Evolutionary conservation across 768 basidiomycete genomes (phyloP).

Genomic region (Termitomyces sp.): DNA sequence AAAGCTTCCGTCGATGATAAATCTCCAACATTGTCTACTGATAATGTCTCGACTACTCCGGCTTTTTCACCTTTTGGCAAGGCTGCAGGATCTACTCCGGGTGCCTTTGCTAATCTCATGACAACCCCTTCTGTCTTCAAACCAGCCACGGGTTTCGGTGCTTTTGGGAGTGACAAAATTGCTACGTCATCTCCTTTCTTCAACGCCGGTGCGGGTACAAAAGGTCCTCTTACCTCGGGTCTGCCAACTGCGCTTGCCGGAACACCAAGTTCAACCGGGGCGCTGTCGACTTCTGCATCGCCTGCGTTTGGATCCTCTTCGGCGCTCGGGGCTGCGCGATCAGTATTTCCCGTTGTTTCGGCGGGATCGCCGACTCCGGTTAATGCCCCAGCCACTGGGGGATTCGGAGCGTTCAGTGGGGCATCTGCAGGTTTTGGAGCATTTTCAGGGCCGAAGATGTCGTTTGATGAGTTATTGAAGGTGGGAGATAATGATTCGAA

Average conservation of each 20-base stretch:
- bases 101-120: slow-evolving; percentile 36
- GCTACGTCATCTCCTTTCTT: slow-evolving; percentile 50
- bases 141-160: slow-evolving; percentile 39
- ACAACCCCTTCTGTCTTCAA: slow-evolving; percentile 33
- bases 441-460: slow-evolving; percentile 35
- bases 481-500: slow-evolving; percentile 22
- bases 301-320: slow-evolving; percentile 36
- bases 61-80: slow-evolving; percentile 16
- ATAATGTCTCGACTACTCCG: slow-evolving; percentile 19
- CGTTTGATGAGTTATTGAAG: slow-evolving; percentile 61
- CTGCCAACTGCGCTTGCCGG: slow-evolving; percentile 22
- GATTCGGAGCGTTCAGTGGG: slow-evolving; percentile 49
- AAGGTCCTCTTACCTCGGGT: slow-evolving; percentile 29
- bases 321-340: slow-evolving; percentile 24
- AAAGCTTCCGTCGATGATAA: slow-evolving; percentile 13
- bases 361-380: slow-evolving; percentile 20
- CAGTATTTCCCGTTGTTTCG: slow-evolving; percentile 22
- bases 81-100: slow-evolving; percentile 4
- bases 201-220: slow-evolving; percentile 26
- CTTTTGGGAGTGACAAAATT: slow-evolving; percentile 36
- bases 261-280: slow-evolving; percentile 11
- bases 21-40: slow-evolving; percentile 9
- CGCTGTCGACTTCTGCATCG: slow-evolving; percentile 16
- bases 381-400: slow-evolving; percentile 27
- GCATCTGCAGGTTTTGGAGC: slow-evolving; percentile 35